phyloP scores from a whole-genome alignment of 139 green algal genomes.

The Asterochloris erici region DNA sequence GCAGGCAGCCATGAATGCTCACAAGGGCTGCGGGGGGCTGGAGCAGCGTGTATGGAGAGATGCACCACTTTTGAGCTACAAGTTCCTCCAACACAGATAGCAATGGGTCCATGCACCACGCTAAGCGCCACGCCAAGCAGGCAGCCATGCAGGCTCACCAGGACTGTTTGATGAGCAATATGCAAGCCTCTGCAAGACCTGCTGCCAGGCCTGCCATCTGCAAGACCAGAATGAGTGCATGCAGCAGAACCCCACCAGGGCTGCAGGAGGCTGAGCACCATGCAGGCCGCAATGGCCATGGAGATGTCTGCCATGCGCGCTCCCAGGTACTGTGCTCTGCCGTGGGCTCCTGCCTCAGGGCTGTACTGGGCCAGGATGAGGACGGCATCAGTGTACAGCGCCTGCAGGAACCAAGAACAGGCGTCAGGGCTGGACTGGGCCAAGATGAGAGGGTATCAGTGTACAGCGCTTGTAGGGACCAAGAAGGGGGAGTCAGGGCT shows the following conservation, averaged over 20 bases:
- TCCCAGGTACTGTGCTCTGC: slow-evolving; percentile 2
- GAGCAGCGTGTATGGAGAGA: too few species aligned
- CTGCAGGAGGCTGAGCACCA: background rate
- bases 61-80: too few species aligned
- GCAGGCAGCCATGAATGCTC: too few species aligned
- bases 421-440: slow-evolving; percentile 5
- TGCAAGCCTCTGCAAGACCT: too few species aligned
- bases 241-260: slow-evolving; percentile 1
- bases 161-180: too few species aligned
- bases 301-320: slow-evolving; percentile 8
- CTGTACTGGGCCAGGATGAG: slow-evolving; percentile 15
- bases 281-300: background rate
- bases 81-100: too few species aligned
- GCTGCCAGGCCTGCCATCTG: too few species aligned
- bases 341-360: background rate
- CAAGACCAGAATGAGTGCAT: too few species aligned
- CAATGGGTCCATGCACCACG: too few species aligned
- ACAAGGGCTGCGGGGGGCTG: too few species aligned
- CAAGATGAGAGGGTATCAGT: slow-evolving; percentile 7
- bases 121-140: too few species aligned
- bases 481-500: background rate
- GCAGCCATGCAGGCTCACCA: too few species aligned
- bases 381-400: slow-evolving; percentile 6
- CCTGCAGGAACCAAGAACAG: background rate
- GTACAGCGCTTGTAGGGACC: background rate